A percentile compares a stretch with the other conserved stretches of the same genome.
These are phyloP conservation scores for Geotrichum citri-aurantii DNA, from an alignment of 1,139 yeast genomes.

Conservation along the genomic window DNA sequence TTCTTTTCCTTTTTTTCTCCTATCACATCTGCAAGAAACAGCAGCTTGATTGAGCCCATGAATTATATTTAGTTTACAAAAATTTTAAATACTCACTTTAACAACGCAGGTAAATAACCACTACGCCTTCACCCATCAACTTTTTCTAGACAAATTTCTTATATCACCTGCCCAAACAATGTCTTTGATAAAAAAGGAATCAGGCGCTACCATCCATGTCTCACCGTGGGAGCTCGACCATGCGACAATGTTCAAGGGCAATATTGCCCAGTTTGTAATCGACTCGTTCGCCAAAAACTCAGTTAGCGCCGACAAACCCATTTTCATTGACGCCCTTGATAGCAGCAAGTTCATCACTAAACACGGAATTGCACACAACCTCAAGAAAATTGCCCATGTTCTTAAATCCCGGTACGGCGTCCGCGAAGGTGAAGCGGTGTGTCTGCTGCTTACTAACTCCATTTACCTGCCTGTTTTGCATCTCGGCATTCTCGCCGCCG, in stretches of 20 bases:
- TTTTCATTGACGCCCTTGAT: conserved; percentile 17
- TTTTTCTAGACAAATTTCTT: background rate
- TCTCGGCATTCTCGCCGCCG: conserved; percentile 33
- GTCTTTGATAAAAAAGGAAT: conserved; percentile 8
- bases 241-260: conserved; percentile 8
- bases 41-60: too few relatives aligned
- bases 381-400: conserved; percentile 25
- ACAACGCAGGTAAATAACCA: too few relatives aligned
- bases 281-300: conserved; percentile 1
- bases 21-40: too few relatives aligned
- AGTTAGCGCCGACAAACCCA: conserved; percentile 2
- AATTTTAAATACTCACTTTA: too few relatives aligned
- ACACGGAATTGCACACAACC: conserved; percentile 22
- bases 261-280: conserved; percentile 16
- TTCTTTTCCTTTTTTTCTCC: too few relatives aligned
- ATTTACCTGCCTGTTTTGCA: conserved; percentile 32
- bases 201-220: conserved; percentile 10
- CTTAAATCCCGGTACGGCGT: conserved; percentile 26
- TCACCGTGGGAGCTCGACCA: conserved; percentile 15
- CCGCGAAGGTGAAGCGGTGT: conserved; percentile 31
- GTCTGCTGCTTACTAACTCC: conserved; percentile 33
- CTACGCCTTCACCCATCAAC: background rate
- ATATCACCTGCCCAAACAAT: background rate
- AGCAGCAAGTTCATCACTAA: conserved; percentile 20
- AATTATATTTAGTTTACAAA: too few relatives aligned